Evolutionary conservation across 768 basidiomycete species (phyloP).

Genomic region (Favolaschia claudopus): DNA sequence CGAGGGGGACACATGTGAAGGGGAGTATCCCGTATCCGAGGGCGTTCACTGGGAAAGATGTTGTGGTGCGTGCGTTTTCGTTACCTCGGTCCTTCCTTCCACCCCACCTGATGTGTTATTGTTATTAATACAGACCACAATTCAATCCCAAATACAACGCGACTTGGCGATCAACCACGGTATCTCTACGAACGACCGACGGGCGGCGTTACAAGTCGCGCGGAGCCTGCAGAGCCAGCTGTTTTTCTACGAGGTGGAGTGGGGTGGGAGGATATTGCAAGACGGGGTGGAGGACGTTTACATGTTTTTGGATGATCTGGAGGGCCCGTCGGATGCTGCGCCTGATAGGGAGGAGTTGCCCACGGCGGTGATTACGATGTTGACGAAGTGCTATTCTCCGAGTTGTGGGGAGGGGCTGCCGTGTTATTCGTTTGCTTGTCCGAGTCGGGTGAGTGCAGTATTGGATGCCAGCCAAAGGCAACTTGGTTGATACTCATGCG

Average conservation of each 20-base stretch:
- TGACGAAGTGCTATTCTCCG: constrained; percentile 91
- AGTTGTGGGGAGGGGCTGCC: constrained; percentile 81
- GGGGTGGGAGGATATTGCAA: constrained; percentile 82
- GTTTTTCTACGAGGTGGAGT: constrained; percentile 97
- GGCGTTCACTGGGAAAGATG: constrained; percentile 94
- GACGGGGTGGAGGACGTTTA: constrained; percentile 95
- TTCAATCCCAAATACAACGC: constrained; percentile 86
- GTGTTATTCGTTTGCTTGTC: constrained; percentile 88
- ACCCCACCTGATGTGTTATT: too few relatives aligned
- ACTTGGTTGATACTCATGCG: too few relatives aligned
- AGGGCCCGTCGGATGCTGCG: constrained; percentile 65
- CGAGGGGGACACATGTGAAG: constrained; percentile 87
- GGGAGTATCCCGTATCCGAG: constrained; percentile 90
- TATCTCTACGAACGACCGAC: constrained; percentile 77
- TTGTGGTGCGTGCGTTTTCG: constrained; percentile 70
- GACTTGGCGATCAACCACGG: constrained; percentile 82
- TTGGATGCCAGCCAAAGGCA: not conserved
- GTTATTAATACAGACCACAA: too few relatives aligned
- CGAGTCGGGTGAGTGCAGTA: constrained; percentile 58
- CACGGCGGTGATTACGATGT: constrained; percentile 87
- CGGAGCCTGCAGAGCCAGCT: constrained; percentile 91
- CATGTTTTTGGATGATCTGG: constrained; percentile 87
- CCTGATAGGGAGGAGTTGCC: constrained; percentile 76
- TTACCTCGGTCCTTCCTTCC: constrained; percentile 7
- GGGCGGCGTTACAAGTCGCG: constrained; percentile 87